Percentiles rank a stretch among this genome's conserved stretches.
phyloP scores from a whole-genome alignment of 768 basidiomycete species.

The Lactarius akahatsu region DNA sequence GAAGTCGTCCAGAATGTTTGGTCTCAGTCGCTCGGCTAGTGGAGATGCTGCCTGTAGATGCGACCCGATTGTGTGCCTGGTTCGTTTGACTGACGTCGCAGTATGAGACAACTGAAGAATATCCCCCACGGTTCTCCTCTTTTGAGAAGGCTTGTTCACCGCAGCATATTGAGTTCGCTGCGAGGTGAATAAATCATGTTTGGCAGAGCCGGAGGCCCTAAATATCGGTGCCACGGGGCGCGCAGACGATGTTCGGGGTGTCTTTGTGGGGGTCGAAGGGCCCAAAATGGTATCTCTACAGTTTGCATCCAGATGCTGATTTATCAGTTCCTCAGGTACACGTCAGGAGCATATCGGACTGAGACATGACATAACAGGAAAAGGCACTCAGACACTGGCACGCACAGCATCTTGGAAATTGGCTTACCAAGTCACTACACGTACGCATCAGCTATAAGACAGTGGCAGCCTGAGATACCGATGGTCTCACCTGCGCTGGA shows the following conservation, averaged over 20 bases:
- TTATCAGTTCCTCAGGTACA: slow-evolving; percentile 21
- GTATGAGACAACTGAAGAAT: neutral
- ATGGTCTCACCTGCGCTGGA: slow-evolving; percentile 16
- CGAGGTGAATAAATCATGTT: neutral
- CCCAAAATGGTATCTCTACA: slow-evolving; percentile 22
- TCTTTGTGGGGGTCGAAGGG: slow-evolving; percentile 13
- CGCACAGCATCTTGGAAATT: neutral
- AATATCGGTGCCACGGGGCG: slow-evolving; percentile 23
- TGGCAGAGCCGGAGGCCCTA: neutral
- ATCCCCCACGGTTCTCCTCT: slow-evolving; percentile 11
- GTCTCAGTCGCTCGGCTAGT: slow-evolving; percentile 73
- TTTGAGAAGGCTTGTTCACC: slow-evolving; percentile 2
- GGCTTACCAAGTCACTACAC: slow-evolving; percentile 21
- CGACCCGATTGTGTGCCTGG: slow-evolving; percentile 17
- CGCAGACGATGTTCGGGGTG: neutral
- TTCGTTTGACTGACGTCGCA: slow-evolving; percentile 7
- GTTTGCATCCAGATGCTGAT: slow-evolving; percentile 22
- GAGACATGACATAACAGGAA: neutral
- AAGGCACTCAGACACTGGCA: neutral
- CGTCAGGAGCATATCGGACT: slow-evolving; percentile 25
- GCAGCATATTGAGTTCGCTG: neutral
- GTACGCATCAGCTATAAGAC: neutral
- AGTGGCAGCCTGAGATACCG: neutral
- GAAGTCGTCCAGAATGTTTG: slow-evolving; percentile 62
- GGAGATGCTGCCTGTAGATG: slow-evolving; percentile 45